These are phyloP conservation scores for Blakeslea trispora DNA, from an alignment of 371 early-diverging fungal genomes.

Conservation along the genomic window DNA sequence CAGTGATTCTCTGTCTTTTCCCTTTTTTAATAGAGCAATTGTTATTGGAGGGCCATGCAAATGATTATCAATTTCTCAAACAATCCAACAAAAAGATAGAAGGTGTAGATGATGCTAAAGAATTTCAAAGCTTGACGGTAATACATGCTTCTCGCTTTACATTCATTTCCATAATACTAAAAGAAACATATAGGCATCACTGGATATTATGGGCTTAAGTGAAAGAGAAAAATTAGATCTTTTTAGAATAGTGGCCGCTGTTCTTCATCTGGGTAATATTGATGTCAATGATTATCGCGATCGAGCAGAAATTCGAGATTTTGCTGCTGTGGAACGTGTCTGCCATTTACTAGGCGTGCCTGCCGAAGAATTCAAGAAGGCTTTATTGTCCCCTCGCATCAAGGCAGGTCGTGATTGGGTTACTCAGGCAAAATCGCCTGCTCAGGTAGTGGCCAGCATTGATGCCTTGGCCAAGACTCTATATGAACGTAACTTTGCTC, in stretches of 20 bases:
- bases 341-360: conserved; percentile 96
- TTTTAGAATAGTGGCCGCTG: conserved; percentile 88
- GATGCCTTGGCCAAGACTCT: conserved; percentile 94
- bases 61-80: conserved; percentile 83
- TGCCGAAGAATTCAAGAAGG: conserved; percentile 85
- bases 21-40: too few relatives aligned
- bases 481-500: conserved; percentile 98
- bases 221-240: conserved; percentile 80
- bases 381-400: conserved; percentile 89
- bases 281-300: conserved; percentile 75
- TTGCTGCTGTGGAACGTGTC: conserved; percentile 80
- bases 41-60: conserved; percentile 62
- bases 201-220: conserved; percentile 86
- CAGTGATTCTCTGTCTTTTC: too few relatives aligned
- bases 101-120: conserved; percentile 91
- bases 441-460: conserved; percentile 91
- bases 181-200: conserved; percentile 78
- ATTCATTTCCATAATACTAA: too few relatives aligned
- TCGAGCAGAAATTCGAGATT: conserved; percentile 88
- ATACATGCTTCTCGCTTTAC: conserved; percentile 6
- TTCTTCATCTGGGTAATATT: conserved; percentile 98
- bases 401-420: conserved; percentile 99
- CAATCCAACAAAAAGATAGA: conserved; percentile 85
- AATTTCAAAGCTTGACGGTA: conserved; percentile 76
- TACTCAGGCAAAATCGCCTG: conserved; percentile 83